Evolutionary conservation across 441 rosid genomes (phyloP).

Genomic region (Adansonia rubrostipa): DNA sequence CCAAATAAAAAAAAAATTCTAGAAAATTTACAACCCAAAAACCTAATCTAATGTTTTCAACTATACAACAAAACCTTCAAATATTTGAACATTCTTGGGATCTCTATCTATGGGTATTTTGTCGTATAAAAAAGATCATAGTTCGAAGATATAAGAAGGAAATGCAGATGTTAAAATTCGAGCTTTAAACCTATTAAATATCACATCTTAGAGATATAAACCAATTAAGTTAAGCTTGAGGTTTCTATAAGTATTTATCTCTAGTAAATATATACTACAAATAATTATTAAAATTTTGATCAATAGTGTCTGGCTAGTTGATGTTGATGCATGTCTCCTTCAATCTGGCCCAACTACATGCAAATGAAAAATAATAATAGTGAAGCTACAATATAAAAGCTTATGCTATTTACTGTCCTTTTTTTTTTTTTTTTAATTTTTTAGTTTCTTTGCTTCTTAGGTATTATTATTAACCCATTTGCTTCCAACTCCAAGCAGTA

Average conservation of each 20-base stretch:
- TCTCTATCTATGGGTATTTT: neutral
- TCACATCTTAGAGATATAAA: no score
- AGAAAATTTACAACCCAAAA: neutral
- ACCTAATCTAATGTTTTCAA: neutral
- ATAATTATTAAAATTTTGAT: neutral
- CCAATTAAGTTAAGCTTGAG: no score
- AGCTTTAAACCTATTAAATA: no score
- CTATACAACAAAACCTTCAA: neutral
- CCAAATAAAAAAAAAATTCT: neutral
- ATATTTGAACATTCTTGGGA: neutral
- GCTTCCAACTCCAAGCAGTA: slow-evolving; percentile 14
- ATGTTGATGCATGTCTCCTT: slow-evolving; percentile 16
- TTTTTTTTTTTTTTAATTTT: neutral
- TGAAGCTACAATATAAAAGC: neutral
- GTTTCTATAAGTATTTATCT: neutral
- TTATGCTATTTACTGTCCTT: neutral
- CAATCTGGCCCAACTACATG: slow-evolving; percentile 1
- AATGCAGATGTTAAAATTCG: no score
- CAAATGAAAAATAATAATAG: neutral
- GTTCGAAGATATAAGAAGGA: no score
- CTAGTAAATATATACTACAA: neutral
- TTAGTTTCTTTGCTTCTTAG: neutral
- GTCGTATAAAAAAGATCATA: no score
- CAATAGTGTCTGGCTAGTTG: neutral
- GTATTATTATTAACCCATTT: slow-evolving; percentile 4